Base-by-base conservation (phyloP, 768 basidiomycete species). In the Pisolithus marmoratus region DNA sequence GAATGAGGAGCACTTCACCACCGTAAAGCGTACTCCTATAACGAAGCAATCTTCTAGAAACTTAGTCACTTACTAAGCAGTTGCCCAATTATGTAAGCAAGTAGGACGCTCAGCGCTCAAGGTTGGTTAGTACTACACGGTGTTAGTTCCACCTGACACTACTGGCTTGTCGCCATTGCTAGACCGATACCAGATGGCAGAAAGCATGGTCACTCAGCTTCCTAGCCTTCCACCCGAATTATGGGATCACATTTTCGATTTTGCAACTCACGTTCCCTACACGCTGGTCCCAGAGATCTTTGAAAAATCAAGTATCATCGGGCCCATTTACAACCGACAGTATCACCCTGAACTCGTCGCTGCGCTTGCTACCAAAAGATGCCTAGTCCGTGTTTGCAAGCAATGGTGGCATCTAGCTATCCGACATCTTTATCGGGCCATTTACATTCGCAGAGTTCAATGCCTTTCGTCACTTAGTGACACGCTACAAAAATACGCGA, bases 361-460 rank as follows among this genome's bases (percentile, higher is more conserved):
- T 6, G 52, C 62, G 6, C 56, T 68, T 19, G 4, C 64, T 40
- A 68, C 64, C 23, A 62, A 63, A 38, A 56, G 58, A 7, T 48
- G 53, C 29, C 54, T 67, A 20, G 66, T 68, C 2, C 59, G 59
- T 7, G 66, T 67, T 34, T 68, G 62, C 54, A 66, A 44, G 46
- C 57, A 54, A 44, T 67, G 65, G 65, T 63, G 58, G 56, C 50
- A 60, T 38, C 42, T 68, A 31, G 60, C 66, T 23, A 40, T 49
- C 15, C 59, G 56, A 2, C 53, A 36, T 36, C 64, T 67, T 29
- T 64, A 68, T 36, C 44, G 44, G 24, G 60, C 66, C 9, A 48
- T 67, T 1, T 61, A 57, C 34, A 53, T 67, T 2, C 51, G 60
- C 2, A 58, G 55, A 26, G 50, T 34, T 9, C 58, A 51, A 23